Evolutionary conservation across 352 stramenopile species (phyloP), one percentile per base, ranked within the genome.

Genomic region (Pythium dissotocum): DNA sequence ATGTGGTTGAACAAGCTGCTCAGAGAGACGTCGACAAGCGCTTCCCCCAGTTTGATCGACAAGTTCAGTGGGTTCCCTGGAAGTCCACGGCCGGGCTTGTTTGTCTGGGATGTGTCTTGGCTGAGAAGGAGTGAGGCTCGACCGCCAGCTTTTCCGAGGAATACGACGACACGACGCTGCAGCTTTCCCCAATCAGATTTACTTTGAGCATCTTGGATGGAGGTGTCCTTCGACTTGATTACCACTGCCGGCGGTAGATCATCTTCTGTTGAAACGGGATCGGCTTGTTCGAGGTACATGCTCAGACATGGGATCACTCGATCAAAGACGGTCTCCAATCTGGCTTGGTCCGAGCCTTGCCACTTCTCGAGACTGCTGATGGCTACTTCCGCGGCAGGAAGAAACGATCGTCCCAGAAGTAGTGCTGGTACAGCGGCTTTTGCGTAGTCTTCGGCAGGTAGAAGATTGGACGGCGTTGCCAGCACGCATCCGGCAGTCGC

Each of bases 401-500:
- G 63, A 55, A 89, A 91, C 1, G 80, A 90, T 62, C 72, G 77
- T 4, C 87, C 87, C 58, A 95, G 73, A 21, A 78, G 61, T 51
- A 95, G 61, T 12, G 82, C 78, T 30, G 83, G 76, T 28, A 78
- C 71, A 24, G 93, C 32, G 4, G 79, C 79, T 26, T 65, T 70
- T 36, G 73, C 46, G 30, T 80, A 73, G 18, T 61, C 61, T 18
- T 78, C 54, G 24, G 80, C 61, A 9, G 53, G 36, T 18, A 87
- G 58, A n/a, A 91, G 57, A 33, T 44, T 55, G 14, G 80, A 46
- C 6, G 87, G 86, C 13, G 85, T 74, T 36, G 74, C 64, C 18
- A 95, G 73, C 24, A 92, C 76, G 67, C 87, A 91, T 35, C 82
- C 72, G 16, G 78, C 73, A 26, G 73, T 79, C 6, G 83, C 77